phyloP scores from a whole-genome alignment of 2,329 filamentous ascomycete genomes.

The Apiospora aurea region DNA sequence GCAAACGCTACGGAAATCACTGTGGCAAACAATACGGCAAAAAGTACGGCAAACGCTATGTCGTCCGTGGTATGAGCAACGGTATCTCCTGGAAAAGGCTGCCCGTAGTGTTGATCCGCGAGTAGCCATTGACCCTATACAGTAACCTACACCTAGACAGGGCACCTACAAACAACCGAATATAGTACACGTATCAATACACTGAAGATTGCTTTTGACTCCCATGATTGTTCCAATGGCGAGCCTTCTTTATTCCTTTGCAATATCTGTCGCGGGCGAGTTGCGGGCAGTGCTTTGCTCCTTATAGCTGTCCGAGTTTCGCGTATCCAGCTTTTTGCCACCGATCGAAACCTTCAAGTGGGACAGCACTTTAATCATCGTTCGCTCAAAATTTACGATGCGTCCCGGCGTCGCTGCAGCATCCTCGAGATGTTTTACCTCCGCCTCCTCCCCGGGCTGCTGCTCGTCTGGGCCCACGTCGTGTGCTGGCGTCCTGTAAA shows the following conservation, averaged over 20 bases:
- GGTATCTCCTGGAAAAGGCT: too few relatives aligned
- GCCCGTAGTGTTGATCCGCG: not conserved
- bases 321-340: constrained; percentile 4
- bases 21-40: too few relatives aligned
- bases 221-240: not conserved
- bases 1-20: too few relatives aligned
- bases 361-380: not conserved
- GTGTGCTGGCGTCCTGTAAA: not conserved
- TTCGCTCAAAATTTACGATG: not conserved
- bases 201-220: not conserved
- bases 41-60: too few relatives aligned
- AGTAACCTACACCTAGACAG: not conserved
- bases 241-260: not conserved
- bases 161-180: not conserved
- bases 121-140: not conserved
- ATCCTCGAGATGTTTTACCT: not conserved
- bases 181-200: constrained; percentile 14
- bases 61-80: too few relatives aligned
- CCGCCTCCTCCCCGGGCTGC: not conserved
- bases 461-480: not conserved
- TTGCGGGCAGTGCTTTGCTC: not conserved
- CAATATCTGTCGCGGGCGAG: not conserved
- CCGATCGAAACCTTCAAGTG: not conserved
- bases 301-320: not conserved
- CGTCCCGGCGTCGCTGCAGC: not conserved